Conservation (phyloP, 1,139 yeast genomes). For the Yamadazyma diospyri region DNA sequence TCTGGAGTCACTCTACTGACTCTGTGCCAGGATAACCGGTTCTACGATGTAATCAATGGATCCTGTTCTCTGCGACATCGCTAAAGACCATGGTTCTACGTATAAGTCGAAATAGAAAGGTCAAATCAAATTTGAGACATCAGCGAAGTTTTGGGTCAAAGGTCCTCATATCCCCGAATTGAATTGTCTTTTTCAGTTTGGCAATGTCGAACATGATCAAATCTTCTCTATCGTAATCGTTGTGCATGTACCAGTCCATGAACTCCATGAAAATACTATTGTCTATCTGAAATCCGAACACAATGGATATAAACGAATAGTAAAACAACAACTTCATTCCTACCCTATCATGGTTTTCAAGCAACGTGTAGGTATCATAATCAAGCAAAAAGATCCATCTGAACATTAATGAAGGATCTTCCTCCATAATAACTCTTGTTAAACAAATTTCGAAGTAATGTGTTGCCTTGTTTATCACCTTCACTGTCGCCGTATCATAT, state of each 20-base stretch:
- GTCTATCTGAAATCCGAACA: conserved; percentile 19
- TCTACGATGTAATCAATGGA: too few species aligned
- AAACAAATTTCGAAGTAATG: conserved; percentile 13
- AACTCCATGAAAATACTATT: conserved; percentile 28
- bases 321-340: conserved; percentile 25
- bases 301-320: conserved; percentile 19
- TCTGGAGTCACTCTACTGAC: too few species aligned
- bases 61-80: too few species aligned
- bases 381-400: conserved; percentile 25
- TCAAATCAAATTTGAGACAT: too few species aligned
- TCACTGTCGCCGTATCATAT: conserved; percentile 4
- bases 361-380: conserved; percentile 17
- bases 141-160: conserved; percentile 1
- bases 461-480: conserved; percentile 4
- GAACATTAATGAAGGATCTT: conserved; percentile 26
- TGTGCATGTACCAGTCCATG: conserved; percentile 19
- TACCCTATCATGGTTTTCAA: conserved; percentile 19
- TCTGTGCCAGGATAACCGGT: too few species aligned
- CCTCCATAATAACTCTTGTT: conserved; percentile 14
- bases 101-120: too few species aligned
- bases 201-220: not conserved
- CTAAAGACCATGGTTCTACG: too few species aligned
- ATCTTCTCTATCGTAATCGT: too few species aligned
- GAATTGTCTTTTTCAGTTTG: conserved; percentile 8
- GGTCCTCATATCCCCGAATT: not conserved